These are phyloP conservation scores for Candida dendrica DNA, from an alignment of 805 yeast genomes.

Conservation along the genomic window DNA sequence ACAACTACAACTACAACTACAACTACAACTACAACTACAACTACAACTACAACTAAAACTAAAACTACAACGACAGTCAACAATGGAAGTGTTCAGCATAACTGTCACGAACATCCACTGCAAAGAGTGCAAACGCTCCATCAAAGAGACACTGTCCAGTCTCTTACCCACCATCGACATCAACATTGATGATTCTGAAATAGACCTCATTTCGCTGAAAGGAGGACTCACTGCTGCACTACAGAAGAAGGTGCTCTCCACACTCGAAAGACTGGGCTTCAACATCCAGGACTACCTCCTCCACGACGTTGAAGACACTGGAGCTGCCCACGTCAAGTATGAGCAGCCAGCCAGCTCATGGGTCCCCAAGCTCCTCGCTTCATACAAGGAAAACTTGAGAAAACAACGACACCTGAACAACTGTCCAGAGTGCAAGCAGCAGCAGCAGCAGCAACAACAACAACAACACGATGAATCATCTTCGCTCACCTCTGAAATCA, in stretches of 20 bases:
- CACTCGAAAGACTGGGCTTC: slow-evolving; percentile 10
- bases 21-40: no score
- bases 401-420: slow-evolving; percentile 22
- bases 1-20: no score
- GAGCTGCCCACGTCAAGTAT: slow-evolving; percentile 3
- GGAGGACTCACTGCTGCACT: slow-evolving; percentile 1
- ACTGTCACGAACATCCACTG: slow-evolving; percentile 44
- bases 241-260: slow-evolving; percentile 3
- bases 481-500: slow-evolving; percentile 14
- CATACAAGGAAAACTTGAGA: slow-evolving; percentile 12
- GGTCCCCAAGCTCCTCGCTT: slow-evolving; percentile 9
- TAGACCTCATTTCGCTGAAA: slow-evolving; percentile 5
- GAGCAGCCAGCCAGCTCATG: not conserved
- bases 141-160: slow-evolving; percentile 23
- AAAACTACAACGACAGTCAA: no score
- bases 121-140: slow-evolving; percentile 37
- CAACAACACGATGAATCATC: slow-evolving; percentile 5
- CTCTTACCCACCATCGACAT: slow-evolving; percentile 4
- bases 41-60: no score
- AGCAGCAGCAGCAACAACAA: slow-evolving; percentile 9
- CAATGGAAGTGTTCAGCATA: slow-evolving; percentile 8
- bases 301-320: slow-evolving; percentile 15
- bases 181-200: slow-evolving; percentile 10
- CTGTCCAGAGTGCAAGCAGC: not conserved
- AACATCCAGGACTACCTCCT: slow-evolving; percentile 19